These are phyloP conservation scores for Fusarium continuum DNA, from an alignment of 2,329 filamentous ascomycete species.

Conservation along the genomic window DNA sequence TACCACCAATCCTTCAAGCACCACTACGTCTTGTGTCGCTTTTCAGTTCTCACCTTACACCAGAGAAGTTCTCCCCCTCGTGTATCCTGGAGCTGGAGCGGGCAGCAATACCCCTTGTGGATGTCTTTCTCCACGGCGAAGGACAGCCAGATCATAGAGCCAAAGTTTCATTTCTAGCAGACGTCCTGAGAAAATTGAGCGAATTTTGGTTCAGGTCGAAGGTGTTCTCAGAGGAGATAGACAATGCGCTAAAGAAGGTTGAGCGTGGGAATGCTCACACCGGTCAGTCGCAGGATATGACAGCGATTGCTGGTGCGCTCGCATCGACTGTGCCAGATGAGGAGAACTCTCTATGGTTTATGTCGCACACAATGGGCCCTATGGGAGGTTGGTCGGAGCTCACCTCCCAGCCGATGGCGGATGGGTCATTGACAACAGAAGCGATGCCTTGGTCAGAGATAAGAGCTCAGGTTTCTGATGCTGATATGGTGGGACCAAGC, in stretches of 20 bases:
- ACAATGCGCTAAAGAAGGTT: neutral
- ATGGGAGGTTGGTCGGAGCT: neutral
- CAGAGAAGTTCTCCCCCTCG: constrained; percentile 38
- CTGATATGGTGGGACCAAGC: neutral
- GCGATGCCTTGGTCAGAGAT: neutral
- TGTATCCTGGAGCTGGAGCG: constrained; percentile 32
- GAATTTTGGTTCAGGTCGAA: constrained; percentile 35
- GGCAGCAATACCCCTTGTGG: constrained; percentile 13
- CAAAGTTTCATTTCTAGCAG: constrained; percentile 22
- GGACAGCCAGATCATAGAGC: neutral
- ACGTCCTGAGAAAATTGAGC: constrained; percentile 26
- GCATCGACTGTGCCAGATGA: neutral
- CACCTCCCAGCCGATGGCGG: neutral
- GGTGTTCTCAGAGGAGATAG: constrained; percentile 7
- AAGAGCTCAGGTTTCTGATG: neutral
- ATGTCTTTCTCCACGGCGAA: constrained; percentile 9
- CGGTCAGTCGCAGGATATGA: neutral
- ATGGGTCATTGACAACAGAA: neutral
- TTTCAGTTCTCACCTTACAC: constrained; percentile 21
- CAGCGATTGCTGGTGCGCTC: neutral
- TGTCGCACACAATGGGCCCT: neutral
- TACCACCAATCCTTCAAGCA: constrained; percentile 23
- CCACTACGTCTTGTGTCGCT: constrained; percentile 30
- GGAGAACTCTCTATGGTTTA: neutral
- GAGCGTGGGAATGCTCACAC: neutral